These are phyloP conservation scores for Hortiboletus flavorubellus DNA, from an alignment of 768 basidiomycete genomes.

Conservation along the genomic window DNA sequence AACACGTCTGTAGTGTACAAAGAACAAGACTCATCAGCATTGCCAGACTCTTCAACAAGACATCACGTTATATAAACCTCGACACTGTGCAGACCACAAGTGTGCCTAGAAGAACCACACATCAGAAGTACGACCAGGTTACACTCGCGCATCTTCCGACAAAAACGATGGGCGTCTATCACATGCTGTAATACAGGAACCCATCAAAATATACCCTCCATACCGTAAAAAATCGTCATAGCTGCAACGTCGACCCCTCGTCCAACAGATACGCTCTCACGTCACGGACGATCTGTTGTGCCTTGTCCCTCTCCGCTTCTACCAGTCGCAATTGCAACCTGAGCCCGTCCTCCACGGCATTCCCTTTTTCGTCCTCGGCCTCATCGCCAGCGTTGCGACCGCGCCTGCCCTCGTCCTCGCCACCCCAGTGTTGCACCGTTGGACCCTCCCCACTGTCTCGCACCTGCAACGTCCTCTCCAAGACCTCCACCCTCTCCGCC, in stretches of 20 bases:
- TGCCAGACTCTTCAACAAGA: too few species aligned
- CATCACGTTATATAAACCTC: background rate
- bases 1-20: too few species aligned
- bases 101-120: background rate
- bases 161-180: background rate
- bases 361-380: background rate
- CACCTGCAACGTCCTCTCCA: conserved; percentile 19
- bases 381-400: background rate
- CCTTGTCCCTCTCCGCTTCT: conserved; percentile 22
- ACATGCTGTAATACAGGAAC: background rate
- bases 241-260: background rate
- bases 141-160: background rate
- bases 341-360: conserved; percentile 2
- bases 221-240: background rate
- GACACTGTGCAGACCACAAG: background rate
- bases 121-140: background rate
- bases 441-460: background rate
- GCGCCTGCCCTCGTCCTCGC: background rate
- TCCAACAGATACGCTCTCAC: conserved; percentile 20
- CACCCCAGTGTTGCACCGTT: background rate
- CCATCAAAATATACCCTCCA: background rate
- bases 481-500: conserved; percentile 23
- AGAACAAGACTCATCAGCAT: too few species aligned
- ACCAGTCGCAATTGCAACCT: conserved; percentile 11
- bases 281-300: conserved; percentile 11